Evolutionary conservation across 768 basidiomycete species (phyloP).

Genomic region (Thelephora aurantiotincta): DNA sequence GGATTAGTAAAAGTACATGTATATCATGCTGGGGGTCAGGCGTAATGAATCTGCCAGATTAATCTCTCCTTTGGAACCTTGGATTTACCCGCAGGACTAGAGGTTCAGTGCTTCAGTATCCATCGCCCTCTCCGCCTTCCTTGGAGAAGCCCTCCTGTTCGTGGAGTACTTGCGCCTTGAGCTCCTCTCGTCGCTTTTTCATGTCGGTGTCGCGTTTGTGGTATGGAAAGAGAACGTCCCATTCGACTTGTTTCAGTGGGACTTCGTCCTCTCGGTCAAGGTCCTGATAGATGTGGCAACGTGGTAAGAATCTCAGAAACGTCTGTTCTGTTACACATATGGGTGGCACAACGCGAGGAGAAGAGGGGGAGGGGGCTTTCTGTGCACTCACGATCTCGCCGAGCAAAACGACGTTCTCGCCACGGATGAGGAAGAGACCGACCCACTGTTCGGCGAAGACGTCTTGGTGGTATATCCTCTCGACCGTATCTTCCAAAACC

Average conservation of each 20-base stretch:
- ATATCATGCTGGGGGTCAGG: slow-evolving; percentile 6
- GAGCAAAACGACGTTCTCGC: slow-evolving; percentile 94
- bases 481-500: slow-evolving; percentile 89
- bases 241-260: slow-evolving; percentile 63
- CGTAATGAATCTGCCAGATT: slow-evolving; percentile 26
- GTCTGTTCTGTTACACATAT: background rate
- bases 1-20: too few species aligned
- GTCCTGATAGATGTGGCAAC: slow-evolving; percentile 37
- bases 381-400: slow-evolving; percentile 79
- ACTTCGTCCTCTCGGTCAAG: slow-evolving; percentile 87
- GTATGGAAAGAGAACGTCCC: slow-evolving; percentile 51
- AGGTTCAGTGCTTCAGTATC: slow-evolving; percentile 41
- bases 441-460: slow-evolving; percentile 80
- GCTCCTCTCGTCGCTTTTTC: slow-evolving; percentile 72
- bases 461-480: slow-evolving; percentile 84
- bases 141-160: slow-evolving; percentile 84
- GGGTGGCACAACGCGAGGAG: background rate
- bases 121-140: slow-evolving; percentile 94
- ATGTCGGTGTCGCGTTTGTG: slow-evolving; percentile 59
- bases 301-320: background rate
- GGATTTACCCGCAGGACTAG: background rate
- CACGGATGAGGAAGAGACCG: slow-evolving; percentile 88
- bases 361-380: too few species aligned
- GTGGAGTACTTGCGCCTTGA: slow-evolving; percentile 69
- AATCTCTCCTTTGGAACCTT: slow-evolving; percentile 3